Percentiles rank a stretch among this genome's conserved stretches.
These are phyloP conservation scores for Cucurbita argyrosperma DNA, from an alignment of 306 rosid species.

Conservation along the genomic window DNA sequence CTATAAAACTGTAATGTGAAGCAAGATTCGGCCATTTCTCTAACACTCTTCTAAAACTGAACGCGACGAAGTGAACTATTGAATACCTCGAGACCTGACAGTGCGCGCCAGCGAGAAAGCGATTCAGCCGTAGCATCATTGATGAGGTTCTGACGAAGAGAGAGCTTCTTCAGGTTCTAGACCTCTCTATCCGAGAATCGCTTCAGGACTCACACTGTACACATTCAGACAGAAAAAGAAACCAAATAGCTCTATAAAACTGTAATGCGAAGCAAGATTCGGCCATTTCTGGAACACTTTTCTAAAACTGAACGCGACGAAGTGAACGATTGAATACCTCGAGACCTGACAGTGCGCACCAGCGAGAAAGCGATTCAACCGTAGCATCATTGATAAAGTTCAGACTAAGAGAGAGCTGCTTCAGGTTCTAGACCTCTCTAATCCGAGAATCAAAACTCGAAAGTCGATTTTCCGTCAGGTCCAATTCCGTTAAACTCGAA, in stretches of 20 bases:
- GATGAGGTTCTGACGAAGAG: conserved; percentile 75
- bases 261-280: not conserved
- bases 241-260: not conserved
- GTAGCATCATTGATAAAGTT: conserved; percentile 59
- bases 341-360: conserved; percentile 45
- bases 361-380: conserved; percentile 47
- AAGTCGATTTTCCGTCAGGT: conserved; percentile 77
- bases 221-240: too few species aligned
- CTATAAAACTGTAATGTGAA: not conserved
- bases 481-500: conserved; percentile 56
- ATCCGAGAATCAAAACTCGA: conserved; percentile 70
- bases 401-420: conserved; percentile 74
- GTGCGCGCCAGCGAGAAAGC: conserved; percentile 22
- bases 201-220: not conserved
- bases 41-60: not conserved
- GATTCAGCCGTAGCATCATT: conserved; percentile 28
- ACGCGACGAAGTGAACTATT: not conserved
- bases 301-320: not conserved
- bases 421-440: conserved; percentile 42
- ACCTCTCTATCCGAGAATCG: conserved; percentile 70
- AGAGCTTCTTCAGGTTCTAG: conserved; percentile 58
- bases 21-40: not conserved
- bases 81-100: conserved; percentile 54
- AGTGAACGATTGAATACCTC: conserved; percentile 32
- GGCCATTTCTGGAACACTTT: not conserved